Conservation (phyloP, 78 protist genomes). For the Emiliania huxleyi region DNA sequence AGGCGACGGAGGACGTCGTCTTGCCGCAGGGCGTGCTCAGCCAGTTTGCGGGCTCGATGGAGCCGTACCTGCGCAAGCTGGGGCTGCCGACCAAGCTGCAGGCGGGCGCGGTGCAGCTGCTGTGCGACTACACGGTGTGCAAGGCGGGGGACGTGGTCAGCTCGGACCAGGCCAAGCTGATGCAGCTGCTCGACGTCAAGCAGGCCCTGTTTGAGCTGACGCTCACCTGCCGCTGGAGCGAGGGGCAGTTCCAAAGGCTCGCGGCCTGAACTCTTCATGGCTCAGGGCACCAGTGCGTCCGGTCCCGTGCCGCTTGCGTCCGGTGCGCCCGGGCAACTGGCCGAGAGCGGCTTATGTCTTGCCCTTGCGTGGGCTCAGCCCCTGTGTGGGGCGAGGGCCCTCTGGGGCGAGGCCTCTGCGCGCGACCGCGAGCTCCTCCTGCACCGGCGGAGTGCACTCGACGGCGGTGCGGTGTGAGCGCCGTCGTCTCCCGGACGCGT, state of each 20-base stretch:
- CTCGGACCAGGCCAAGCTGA: constrained; percentile 34
- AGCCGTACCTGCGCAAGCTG: constrained; percentile 29
- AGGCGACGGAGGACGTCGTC: constrained; percentile 61
- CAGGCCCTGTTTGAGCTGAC: not conserved
- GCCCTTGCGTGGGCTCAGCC: too few species aligned
- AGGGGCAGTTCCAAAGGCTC: not conserved
- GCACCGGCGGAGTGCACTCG: too few species aligned
- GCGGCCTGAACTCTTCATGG: too few species aligned
- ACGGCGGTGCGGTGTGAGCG: too few species aligned
- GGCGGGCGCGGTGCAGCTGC: not conserved
- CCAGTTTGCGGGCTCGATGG: constrained; percentile 51
- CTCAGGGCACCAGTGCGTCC: too few species aligned
- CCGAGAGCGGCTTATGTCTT: too few species aligned
- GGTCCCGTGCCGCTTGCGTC: too few species aligned
- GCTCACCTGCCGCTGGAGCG: not conserved
- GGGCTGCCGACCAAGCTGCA: constrained; percentile 41
- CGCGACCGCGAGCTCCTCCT: too few species aligned
- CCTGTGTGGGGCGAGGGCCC: too few species aligned
- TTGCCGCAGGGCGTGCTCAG: constrained; percentile 50
- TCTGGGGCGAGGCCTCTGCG: too few species aligned
- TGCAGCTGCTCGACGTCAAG: constrained; percentile 20
- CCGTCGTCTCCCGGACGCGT: too few species aligned
- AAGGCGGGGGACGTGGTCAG: not conserved
- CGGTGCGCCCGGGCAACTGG: too few species aligned
- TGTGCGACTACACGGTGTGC: not conserved